phyloP scores from a whole-genome alignment of 192 early-diverging fungal genomes.

The Mortierella antarctica region DNA sequence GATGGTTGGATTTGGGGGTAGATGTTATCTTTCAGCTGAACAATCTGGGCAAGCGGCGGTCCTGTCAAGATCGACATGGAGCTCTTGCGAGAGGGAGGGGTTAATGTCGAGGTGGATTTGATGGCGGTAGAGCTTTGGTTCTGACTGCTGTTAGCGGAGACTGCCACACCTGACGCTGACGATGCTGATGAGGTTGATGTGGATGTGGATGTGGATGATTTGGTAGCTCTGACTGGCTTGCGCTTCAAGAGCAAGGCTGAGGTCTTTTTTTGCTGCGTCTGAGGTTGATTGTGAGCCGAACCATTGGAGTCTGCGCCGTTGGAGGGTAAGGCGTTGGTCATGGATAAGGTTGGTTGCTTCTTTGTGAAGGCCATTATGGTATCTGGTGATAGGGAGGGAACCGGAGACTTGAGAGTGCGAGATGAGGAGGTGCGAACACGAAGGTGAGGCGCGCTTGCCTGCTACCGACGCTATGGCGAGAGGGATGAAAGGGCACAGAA shows the following conservation, averaged over 20 bases:
- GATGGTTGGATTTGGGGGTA: background rate
- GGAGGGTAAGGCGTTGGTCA: background rate
- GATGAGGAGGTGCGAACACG: too few species aligned
- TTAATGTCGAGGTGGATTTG: conserved; percentile 7
- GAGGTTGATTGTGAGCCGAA: background rate
- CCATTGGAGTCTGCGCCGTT: background rate
- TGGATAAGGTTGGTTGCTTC: conserved; percentile 5
- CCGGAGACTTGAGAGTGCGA: too few species aligned
- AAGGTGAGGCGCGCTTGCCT: too few species aligned
- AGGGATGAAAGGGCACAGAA: too few species aligned
- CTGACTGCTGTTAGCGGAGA: too few species aligned
- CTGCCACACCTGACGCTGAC: too few species aligned
- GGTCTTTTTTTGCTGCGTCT: background rate
- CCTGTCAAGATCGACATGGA: conserved; percentile 14
- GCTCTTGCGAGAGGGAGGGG: background rate
- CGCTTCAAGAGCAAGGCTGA: conserved; percentile 14
- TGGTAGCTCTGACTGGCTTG: conserved; percentile 25
- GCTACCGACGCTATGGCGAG: too few species aligned
- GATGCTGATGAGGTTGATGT: too few species aligned
- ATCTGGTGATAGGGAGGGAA: background rate
- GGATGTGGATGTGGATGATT: too few species aligned
- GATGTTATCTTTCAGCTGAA: background rate
- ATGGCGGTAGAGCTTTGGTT: background rate
- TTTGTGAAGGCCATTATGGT: conserved; percentile 18
- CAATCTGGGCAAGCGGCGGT: background rate